A percentile compares a stretch with the other conserved stretches of the same genome.
These are phyloP conservation scores for Aspergillus luchuensis DNA, from an alignment of 2,329 filamentous ascomycete species.

Conservation along the genomic window DNA sequence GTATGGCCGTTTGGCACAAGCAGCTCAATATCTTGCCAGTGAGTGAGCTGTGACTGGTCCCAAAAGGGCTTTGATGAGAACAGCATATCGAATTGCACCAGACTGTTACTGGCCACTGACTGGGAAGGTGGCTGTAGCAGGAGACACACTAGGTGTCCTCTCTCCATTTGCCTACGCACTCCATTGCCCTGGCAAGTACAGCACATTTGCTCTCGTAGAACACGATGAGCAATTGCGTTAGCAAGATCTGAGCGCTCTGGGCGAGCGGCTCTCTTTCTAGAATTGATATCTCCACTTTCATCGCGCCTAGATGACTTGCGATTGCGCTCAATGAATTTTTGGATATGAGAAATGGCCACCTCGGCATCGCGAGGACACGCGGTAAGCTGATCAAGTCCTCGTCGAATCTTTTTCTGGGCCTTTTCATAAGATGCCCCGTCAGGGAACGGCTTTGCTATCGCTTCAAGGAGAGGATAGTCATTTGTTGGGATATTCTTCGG, in stretches of 20 bases:
- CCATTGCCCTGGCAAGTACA: not conserved
- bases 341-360: not conserved
- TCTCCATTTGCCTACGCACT: no score
- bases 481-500: not conserved
- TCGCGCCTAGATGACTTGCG: not conserved
- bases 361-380: not conserved
- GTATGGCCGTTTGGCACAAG: not conserved
- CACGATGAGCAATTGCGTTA: not conserved
- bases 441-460: not conserved
- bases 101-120: not conserved
- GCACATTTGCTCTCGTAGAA: not conserved
- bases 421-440: not conserved
- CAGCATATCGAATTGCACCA: conserved; percentile 4
- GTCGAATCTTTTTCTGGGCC: not conserved
- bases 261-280: not conserved
- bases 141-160: not conserved
- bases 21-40: conserved; percentile 2
- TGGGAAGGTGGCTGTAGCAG: not conserved
- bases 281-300: not conserved
- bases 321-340: not conserved
- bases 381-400: not conserved
- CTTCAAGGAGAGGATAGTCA: not conserved
- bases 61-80: conserved; percentile 1
- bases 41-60: not conserved
- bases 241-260: not conserved